These are phyloP conservation scores for Penicillium thymicola DNA, from an alignment of 2,329 filamentous ascomycete genomes.

Conservation along the genomic window DNA sequence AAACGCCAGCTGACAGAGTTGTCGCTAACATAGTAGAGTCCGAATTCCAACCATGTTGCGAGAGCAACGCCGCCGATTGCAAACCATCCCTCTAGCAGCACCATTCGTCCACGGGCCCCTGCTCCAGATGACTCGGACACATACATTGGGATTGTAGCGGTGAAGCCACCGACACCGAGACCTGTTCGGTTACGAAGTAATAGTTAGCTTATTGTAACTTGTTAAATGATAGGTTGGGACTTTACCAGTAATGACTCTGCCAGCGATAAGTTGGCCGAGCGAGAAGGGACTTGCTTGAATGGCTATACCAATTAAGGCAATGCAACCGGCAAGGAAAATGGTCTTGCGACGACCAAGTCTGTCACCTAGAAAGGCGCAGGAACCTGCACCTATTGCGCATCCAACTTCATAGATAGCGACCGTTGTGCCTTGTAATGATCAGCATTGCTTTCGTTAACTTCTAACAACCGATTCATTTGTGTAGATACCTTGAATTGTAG, in stretches of 20 bases:
- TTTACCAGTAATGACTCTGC: constrained; percentile 18
- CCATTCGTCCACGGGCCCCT: constrained; percentile 19
- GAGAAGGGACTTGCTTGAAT: constrained; percentile 18
- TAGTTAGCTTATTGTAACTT: not conserved
- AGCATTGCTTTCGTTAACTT: not conserved
- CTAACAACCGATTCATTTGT: not conserved
- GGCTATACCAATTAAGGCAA: constrained; percentile 13
- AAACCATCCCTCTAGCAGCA: constrained; percentile 20
- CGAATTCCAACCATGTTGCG: constrained; percentile 42
- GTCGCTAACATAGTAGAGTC: constrained; percentile 38
- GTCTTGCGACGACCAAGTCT: constrained; percentile 19
- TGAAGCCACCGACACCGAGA: constrained; percentile 25
- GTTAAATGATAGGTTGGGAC: not conserved
- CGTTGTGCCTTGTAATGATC: constrained; percentile 14
- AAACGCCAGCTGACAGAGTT: constrained; percentile 30
- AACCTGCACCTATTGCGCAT: constrained; percentile 20
- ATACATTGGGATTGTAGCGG: constrained; percentile 26
- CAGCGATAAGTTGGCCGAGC: constrained; percentile 4
- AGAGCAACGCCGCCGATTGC: constrained; percentile 17
- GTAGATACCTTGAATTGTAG: constrained; percentile 17
- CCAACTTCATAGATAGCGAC: constrained; percentile 28
- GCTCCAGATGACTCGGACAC: constrained; percentile 18
- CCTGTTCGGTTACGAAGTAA: constrained; percentile 4
- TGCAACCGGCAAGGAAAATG: constrained; percentile 17
- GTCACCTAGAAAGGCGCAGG: constrained; percentile 15